These are phyloP conservation scores for Loxodes magnus DNA, from an alignment of 73 alveolate genomes.

Conservation along the genomic window DNA sequence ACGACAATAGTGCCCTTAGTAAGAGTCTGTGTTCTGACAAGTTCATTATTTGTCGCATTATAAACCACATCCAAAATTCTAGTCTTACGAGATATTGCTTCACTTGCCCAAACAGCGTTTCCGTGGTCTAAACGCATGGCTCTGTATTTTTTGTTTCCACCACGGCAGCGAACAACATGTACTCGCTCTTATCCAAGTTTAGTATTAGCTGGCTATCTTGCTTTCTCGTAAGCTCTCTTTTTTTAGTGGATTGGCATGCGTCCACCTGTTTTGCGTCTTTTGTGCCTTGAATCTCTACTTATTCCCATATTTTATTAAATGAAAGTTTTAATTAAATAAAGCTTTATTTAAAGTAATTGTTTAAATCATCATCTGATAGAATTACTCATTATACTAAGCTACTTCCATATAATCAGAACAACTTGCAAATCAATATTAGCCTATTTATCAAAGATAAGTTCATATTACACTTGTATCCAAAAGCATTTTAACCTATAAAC, in stretches of 20 bases:
- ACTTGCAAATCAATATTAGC: too few species aligned
- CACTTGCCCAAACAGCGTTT: constrained; percentile 78
- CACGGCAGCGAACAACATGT: constrained; percentile 85
- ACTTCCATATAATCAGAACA: too few species aligned
- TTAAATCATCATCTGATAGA: too few species aligned
- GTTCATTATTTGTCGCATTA: constrained; percentile 88
- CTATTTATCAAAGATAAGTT: too few species aligned
- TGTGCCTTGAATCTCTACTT: constrained; percentile 81
- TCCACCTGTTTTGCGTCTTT: too few species aligned
- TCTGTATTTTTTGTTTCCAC: constrained; percentile 76
- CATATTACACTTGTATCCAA: too few species aligned
- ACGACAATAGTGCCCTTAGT: constrained; percentile 69
- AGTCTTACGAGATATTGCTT: too few species aligned
- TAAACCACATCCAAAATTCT: constrained; percentile 77
- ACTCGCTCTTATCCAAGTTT: too few species aligned
- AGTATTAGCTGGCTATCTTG: constrained; percentile 77
- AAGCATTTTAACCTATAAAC: too few species aligned
- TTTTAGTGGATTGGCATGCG: constrained; percentile 91
- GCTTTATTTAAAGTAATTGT: too few species aligned
- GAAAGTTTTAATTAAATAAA: too few species aligned
- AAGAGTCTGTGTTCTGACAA: constrained; percentile 88
- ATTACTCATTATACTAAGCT: too few species aligned
- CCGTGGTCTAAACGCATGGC: constrained; percentile 79
- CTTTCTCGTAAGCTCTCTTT: constrained; percentile 88
- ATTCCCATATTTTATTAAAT: constrained; percentile 75